A percentile compares a stretch with the other conserved stretches of the same genome.
Conservation (phyloP, 1,284 basidiomycete species). For the Ceratobasidium sp. region DNA sequence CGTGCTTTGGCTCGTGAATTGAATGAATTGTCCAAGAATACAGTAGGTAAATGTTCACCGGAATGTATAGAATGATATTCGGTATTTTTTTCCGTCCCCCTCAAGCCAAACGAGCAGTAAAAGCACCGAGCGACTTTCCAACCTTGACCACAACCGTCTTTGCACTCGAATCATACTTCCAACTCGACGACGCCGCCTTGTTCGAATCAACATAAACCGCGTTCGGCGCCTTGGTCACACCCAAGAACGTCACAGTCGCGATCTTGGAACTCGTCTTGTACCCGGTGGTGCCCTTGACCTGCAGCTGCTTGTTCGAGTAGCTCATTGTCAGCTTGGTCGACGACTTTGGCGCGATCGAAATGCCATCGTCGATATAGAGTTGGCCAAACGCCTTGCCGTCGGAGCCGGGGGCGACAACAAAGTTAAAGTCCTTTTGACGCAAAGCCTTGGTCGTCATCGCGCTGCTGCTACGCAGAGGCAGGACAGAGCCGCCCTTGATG, state of each 20-base stretch:
- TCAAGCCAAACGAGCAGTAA: slow-evolving; percentile 26
- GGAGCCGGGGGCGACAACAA: slow-evolving; percentile 69
- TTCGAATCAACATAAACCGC: slow-evolving; percentile 40
- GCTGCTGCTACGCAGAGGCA: slow-evolving; percentile 67
- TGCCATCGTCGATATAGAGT: slow-evolving; percentile 75
- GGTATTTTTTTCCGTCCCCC: not conserved
- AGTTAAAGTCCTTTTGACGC: slow-evolving; percentile 69
- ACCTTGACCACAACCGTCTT: slow-evolving; percentile 45
- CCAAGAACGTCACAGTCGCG: slow-evolving; percentile 49
- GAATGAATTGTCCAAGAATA: not conserved
- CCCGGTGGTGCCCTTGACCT: slow-evolving; percentile 65
- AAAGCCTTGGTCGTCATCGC: slow-evolving; percentile 73
- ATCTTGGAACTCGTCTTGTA: slow-evolving; percentile 54
- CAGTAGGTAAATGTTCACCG: not conserved
- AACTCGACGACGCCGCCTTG: slow-evolving; percentile 25
- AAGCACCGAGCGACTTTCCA: slow-evolving; percentile 27
- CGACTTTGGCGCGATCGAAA: slow-evolving; percentile 63
- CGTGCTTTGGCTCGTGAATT: not conserved
- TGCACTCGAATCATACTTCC: slow-evolving; percentile 46
- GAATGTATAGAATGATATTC: not conserved
- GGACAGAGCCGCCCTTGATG: slow-evolving; percentile 69
- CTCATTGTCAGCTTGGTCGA: slow-evolving; percentile 64
- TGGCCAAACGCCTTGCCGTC: slow-evolving; percentile 65
- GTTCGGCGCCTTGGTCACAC: slow-evolving; percentile 42
- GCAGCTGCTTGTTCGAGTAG: slow-evolving; percentile 61